These are phyloP conservation scores for barrel medic (Medicago truncatula) DNA, from an alignment of 306 rosid species.

Conservation along the genomic window MtrunA17r5.0-ANR NC_053042.1:43792501-43793000, in stretches of 20 bases:
- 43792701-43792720: slow-evolving; percentile 42
- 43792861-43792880: slow-evolving; percentile 1
- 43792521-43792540: slow-evolving; percentile 39
- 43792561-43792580: slow-evolving; percentile 48
- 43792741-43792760: slow-evolving; percentile 19
- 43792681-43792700: slow-evolving; percentile 48
- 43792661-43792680: slow-evolving; percentile 38
- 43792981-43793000: background rate
- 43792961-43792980: slow-evolving; percentile 17
- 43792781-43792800: slow-evolving; percentile 16
- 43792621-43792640: slow-evolving; percentile 37
- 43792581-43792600: slow-evolving; percentile 40
- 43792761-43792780: slow-evolving; percentile 34
- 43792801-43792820: background rate
- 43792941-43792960: slow-evolving; percentile 22
- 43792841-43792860: slow-evolving; percentile 1
- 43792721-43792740: slow-evolving; percentile 50
- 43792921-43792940: slow-evolving; percentile 33
- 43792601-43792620: slow-evolving; percentile 52
- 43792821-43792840: background rate
- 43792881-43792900: background rate
- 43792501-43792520: slow-evolving; percentile 35
- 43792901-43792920: slow-evolving; percentile 4
- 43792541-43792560: slow-evolving; percentile 36
- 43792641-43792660: slow-evolving; percentile 44